These are phyloP conservation scores for Lithospermum erythrorhizon DNA, from an alignment of 257 asterid genomes.

Conservation along the genomic window DNA sequence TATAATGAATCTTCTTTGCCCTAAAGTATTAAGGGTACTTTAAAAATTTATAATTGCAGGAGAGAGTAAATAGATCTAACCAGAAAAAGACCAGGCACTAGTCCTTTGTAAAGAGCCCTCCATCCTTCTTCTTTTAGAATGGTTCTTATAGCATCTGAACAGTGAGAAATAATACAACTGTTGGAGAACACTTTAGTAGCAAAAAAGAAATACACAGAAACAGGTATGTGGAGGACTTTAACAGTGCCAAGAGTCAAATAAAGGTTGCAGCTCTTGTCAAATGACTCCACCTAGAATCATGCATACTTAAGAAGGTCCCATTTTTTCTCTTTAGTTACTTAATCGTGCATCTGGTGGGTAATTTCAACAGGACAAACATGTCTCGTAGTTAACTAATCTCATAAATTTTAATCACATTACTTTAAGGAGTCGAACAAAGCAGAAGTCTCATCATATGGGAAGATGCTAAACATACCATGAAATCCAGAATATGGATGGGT, in stretches of 20 bases:
- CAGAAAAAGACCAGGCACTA: constrained; percentile 77
- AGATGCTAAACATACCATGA: constrained; percentile 51
- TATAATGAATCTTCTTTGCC: too few species aligned
- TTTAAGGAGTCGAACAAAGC: not conserved
- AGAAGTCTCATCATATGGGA: constrained; percentile 8
- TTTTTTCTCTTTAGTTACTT: too few species aligned
- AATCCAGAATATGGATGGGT: constrained; percentile 76
- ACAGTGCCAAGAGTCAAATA: not conserved
- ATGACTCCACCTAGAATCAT: too few species aligned
- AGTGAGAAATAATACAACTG: constrained; percentile 4
- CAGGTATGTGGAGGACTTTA: not conserved
- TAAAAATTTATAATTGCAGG: not conserved
- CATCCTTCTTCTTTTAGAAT: constrained; percentile 92
- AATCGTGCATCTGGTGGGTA: too few species aligned
- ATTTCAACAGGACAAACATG: too few species aligned
- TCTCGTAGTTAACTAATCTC: too few species aligned
- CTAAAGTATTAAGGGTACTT: not conserved
- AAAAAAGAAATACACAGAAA: not conserved
- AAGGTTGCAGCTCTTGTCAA: too few species aligned
- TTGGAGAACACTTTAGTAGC: not conserved
- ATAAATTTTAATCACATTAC: too few species aligned
- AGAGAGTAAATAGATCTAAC: constrained; percentile 29
- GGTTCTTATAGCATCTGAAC: constrained; percentile 81
- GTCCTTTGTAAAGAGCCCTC: constrained; percentile 87
- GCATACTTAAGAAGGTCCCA: too few species aligned